Evolutionary conservation across 164 flowering plant genomes (phyloP).

Genomic region (Sedum album): DNA sequence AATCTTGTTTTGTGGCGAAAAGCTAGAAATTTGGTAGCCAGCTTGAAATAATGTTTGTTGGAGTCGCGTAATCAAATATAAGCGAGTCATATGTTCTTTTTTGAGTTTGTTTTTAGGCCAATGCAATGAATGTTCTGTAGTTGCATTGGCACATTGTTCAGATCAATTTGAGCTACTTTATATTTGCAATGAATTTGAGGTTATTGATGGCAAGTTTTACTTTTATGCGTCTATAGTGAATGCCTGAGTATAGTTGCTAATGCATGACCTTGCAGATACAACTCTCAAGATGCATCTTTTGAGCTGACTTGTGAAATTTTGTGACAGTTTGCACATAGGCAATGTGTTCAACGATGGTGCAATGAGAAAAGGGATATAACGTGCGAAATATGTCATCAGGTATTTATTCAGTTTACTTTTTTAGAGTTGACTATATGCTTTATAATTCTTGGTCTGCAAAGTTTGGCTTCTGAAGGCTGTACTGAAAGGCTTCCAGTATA

Average conservation of each 20-base stretch:
- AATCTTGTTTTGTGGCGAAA: too few species aligned
- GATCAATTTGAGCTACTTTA: too few species aligned
- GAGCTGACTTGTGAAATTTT: neutral
- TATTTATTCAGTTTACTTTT: constrained; percentile 11
- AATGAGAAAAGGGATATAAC: constrained; percentile 58
- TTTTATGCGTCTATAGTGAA: neutral
- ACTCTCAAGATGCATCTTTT: neutral
- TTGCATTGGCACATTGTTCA: too few species aligned
- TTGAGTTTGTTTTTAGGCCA: too few species aligned
- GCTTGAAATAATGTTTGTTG: too few species aligned
- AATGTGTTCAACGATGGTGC: constrained; percentile 71
- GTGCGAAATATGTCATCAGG: constrained; percentile 73
- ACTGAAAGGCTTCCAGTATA: neutral
- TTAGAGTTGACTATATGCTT: neutral
- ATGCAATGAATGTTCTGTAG: too few species aligned
- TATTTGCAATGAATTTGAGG: neutral
- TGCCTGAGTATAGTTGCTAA: neutral
- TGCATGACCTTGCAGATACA: neutral
- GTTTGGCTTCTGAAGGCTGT: neutral
- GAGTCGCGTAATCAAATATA: too few species aligned
- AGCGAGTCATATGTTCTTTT: too few species aligned
- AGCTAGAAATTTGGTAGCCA: too few species aligned
- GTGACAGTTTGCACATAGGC: constrained; percentile 61
- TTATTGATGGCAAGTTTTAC: neutral
- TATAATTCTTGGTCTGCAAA: neutral